Evolutionary conservation across 2,329 filamentous ascomycete genomes (phyloP), one percentile per base, ranked within the genome.

Genomic region (Trichoderma koningiopsis): DNA sequence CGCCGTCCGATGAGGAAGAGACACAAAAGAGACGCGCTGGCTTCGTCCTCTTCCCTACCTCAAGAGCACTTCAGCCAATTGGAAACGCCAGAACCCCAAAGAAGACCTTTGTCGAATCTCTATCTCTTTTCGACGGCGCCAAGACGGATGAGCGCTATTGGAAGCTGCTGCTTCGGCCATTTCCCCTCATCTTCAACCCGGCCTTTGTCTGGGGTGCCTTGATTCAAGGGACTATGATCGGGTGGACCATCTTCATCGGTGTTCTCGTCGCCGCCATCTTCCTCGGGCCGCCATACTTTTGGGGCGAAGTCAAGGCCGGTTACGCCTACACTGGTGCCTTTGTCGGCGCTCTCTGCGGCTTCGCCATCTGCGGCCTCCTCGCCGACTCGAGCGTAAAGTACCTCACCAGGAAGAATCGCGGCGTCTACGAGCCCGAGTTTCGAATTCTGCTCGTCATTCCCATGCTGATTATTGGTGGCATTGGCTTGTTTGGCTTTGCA

Each of bases 191-290:
- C 74, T 78, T 91, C 7, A 94, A 97, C 77, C 94, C 94, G 0
- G 92, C 92, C 8, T 93, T 97, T 73, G 79, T 96, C 52, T 97
- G 93, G 92, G 85, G 84, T 29, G 85, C 84, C 75, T 83, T 97
- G 4, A 92, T 94, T 61, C 94, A 97, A 84, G 94, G 94, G 19
- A 88, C 92, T 5, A 88, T 97, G 76, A 97, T 97, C 75, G 95
- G 94, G 72, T 98, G 95, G 94, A 97, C 94, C 1, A 92, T 97
- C 19, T 93, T 97, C 76, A 95, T 97, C 72, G 92, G 92, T 68
- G 91, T 96, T 71, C 89, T 96, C 73, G 82, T 96, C 57, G 91
- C 90, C n/a, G 88, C 90, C 70, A 90, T 96, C 73, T 95, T 96
- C 81, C 86, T 96, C 58, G 90, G 91, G 2, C 90, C 91, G 2